These are phyloP conservation scores for Corylus heterophylla DNA, from an alignment of 306 rosid genomes.

Conservation along the genomic window DNA sequence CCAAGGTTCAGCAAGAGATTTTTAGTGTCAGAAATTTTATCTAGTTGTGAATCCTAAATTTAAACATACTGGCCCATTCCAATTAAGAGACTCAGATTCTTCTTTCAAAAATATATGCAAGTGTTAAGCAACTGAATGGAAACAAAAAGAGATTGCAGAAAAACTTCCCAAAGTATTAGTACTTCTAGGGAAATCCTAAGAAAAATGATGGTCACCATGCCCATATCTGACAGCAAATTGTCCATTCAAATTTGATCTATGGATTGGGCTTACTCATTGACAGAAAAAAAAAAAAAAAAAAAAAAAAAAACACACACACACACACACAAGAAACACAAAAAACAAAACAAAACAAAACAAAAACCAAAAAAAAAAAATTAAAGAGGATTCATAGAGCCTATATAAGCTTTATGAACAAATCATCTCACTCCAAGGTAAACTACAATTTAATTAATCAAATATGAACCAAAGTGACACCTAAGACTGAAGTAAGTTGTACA, in stretches of 20 bases:
- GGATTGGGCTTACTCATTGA: no score
- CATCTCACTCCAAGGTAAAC: slow-evolving; percentile 27
- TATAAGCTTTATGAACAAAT: slow-evolving; percentile 13
- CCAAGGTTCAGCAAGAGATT: neutral
- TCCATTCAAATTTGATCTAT: no score
- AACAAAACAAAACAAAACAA: no score
- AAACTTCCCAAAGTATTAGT: neutral
- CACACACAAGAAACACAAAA: no score
- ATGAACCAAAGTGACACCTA: slow-evolving; percentile 8
- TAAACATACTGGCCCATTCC: neutral
- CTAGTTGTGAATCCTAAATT: neutral
- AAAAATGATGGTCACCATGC: neutral
- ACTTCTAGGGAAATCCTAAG: neutral
- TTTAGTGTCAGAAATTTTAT: neutral
- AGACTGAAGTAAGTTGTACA: slow-evolving; percentile 7
- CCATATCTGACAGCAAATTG: neutral
- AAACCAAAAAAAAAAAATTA: no score
- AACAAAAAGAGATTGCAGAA: neutral
- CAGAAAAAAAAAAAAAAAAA: no score
- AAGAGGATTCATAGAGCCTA: neutral
- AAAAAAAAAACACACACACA: no score
- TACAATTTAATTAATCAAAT: slow-evolving; percentile 4
- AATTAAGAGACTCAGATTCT: neutral
- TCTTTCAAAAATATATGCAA: neutral
- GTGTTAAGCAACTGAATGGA: neutral